A percentile compares a stretch with the other conserved stretches of the same genome.
These are phyloP conservation scores for Trichophaea hybrida DNA, from an alignment of 2,329 filamentous ascomycete genomes.

Conservation along the genomic window DNA sequence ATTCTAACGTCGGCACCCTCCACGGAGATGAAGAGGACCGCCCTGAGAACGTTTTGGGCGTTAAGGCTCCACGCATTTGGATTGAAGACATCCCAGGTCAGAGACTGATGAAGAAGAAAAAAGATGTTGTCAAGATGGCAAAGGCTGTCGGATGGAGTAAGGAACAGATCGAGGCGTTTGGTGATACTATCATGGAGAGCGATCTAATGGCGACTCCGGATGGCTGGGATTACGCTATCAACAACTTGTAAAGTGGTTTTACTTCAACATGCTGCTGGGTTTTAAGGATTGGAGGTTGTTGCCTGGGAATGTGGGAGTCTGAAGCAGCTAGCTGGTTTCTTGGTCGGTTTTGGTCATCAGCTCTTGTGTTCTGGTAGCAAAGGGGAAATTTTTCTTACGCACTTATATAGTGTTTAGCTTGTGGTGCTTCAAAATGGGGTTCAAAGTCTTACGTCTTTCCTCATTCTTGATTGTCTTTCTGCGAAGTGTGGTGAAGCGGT, in stretches of 20 bases:
- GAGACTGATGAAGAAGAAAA: neutral
- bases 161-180: neutral
- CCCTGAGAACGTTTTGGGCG: neutral
- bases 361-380: no score
- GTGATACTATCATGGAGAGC: neutral
- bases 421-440: no score
- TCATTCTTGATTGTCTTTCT: no score
- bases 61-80: neutral
- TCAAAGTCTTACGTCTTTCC: no score
- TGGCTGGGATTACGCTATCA: neutral
- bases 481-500: no score
- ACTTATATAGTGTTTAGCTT: no score
- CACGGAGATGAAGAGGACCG: neutral
- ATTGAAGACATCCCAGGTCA: neutral
- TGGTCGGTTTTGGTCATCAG: no score
- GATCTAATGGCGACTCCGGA: neutral
- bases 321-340: no score
- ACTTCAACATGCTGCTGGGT: no score
- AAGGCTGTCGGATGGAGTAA: neutral
- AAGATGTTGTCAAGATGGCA: neutral
- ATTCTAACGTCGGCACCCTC: neutral
- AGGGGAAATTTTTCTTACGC: no score
- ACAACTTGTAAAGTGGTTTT: no score
- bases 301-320: no score
- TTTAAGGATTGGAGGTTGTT: neutral